Evolutionary conservation across 75 land plant genomes (phyloP), one percentile per base, ranked within the genome.

Genomic region (Sequoiadendron giganteum): DNA sequence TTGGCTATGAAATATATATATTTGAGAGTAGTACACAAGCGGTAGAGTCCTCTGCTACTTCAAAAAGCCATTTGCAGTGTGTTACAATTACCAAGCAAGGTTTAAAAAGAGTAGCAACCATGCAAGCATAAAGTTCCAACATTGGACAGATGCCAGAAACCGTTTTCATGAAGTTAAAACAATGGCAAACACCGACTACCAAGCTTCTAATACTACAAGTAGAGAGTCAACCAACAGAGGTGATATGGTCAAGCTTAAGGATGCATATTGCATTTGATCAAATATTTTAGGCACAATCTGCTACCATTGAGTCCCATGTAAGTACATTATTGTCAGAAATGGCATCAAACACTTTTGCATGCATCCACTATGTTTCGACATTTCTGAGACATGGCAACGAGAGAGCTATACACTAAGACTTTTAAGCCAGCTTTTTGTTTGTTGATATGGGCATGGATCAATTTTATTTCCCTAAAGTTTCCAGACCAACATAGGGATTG

Each of bases 141-240:
- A 34, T 49, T 78, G 88, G 88, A 28, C 18, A 30, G 28, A 87
- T 38, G 30, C 8, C 36, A 83, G 21, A 45, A 87, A 43, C 36
- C 9, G 5, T 34, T 18, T 78, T 45, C 56, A 81, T n/a, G 56
- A 55, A 78, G 3, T 28, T 82, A 45, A 81, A 87, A 36, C 43
- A 32, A 83, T 84, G 86, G 28, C 14, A 87, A 52, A 87, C 88
- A 13, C 30, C 86, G 30, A 21, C 38, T 7, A 84, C 85, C 18
- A 87, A 48, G 11, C 79, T 48, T 30, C 21, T 18, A 15, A 78
- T 85, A 30, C 55, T 83, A 77, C 87, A 88, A 58, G 88, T 80
- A 68, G 89, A 88, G 25, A 88, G 87, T 47, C 86, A 78, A 49
- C 89, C 86, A 25, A 77, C 78, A 49, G 86, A 88, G 85, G 88